These are phyloP conservation scores for Novymonas esmeraldas DNA, from an alignment of 208 protist species.

Conservation along the genomic window DNA sequence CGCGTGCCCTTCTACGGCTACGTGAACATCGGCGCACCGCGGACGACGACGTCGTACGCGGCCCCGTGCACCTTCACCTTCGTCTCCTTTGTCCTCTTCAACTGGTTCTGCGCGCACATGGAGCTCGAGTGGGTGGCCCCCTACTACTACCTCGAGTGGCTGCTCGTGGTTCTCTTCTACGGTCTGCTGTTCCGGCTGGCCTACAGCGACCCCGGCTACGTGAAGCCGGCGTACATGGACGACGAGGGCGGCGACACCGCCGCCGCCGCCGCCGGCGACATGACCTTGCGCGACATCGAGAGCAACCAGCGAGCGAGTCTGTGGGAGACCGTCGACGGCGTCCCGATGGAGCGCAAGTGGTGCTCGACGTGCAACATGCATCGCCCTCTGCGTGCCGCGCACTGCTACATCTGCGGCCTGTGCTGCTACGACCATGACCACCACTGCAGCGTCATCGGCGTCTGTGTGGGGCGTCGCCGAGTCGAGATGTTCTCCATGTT, in stretches of 20 bases:
- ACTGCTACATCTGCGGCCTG: slow-evolving; percentile 90
- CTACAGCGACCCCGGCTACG: slow-evolving; percentile 84
- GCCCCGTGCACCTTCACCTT: slow-evolving; percentile 39
- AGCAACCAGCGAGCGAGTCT: slow-evolving; percentile 58
- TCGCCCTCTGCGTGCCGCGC: slow-evolving; percentile 81
- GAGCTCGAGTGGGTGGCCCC: slow-evolving; percentile 42
- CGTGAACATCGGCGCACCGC: slow-evolving; percentile 64
- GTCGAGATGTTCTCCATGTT: slow-evolving; percentile 70
- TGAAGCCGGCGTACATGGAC: slow-evolving; percentile 73
- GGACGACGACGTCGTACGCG: slow-evolving; percentile 77
- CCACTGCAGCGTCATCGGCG: slow-evolving; percentile 87
- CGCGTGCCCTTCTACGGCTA: slow-evolving; percentile 62
- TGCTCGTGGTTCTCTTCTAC: slow-evolving; percentile 55
- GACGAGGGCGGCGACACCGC: slow-evolving; percentile 15
- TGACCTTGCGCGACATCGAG: slow-evolving; percentile 77
- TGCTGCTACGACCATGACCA: slow-evolving; percentile 91
- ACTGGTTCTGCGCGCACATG: slow-evolving; percentile 38
- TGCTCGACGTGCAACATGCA: slow-evolving; percentile 89
- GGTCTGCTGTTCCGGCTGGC: slow-evolving; percentile 43
- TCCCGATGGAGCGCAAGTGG: slow-evolving; percentile 90
- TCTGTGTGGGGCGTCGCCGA: slow-evolving; percentile 80
- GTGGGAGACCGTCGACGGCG: slow-evolving; percentile 75
- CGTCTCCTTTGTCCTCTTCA: slow-evolving; percentile 32
- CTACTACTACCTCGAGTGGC: slow-evolving; percentile 29
- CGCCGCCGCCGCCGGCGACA: slow-evolving; percentile 17